Evolutionary conservation across 441 rosid genomes (phyloP), one percentile per base, ranked within the genome.

Genomic region (Gossypium laxum): DNA sequence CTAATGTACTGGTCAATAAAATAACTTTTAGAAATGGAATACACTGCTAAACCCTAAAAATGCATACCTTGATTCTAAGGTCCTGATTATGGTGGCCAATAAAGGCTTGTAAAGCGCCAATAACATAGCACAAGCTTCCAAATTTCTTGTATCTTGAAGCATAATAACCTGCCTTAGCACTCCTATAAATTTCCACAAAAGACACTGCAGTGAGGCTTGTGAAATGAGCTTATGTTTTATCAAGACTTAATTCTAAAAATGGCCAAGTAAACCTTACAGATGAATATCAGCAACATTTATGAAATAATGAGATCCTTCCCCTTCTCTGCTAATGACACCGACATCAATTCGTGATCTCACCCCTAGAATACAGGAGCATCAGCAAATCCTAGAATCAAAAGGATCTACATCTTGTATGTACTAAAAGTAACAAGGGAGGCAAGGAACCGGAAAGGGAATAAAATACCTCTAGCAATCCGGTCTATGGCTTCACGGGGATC

Each of bases 121-220:
- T 82, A 14, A 94, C 87, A 66, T 94, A 92, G 81, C 98, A 91
- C 68, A 93, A 80, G 60, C 83, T 89, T 69, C 96, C 92, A 71
- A 87, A 90, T 80, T 82, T 88, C 85, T 91, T 92, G 84, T 88
- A 92, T 76, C 87, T 89, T 70, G 99, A 83, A 58, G 98, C 98
- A 77, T 86, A 87, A 72, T 84, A 92, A 32, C 99, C 99, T 65
- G 97, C 97, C 85, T 92, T 94, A 63, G 99, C 99, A 71, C 95
- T 94, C 92, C 99, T 94, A 84, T 54, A 48, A 78, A 78, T 48
- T 73, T 30, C 69, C 78, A 77, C 45, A 32, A 74, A 58, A 67
- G 19, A 28, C 38, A 32, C n/a, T 58, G 59, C 54, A 70, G 66
- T 71, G 45, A 77, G 57, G 81, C 58, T 58, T 54, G 51, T 11